Base-by-base conservation (phyloP, 768 basidiomycete genomes). In the Suillus alpinus region DNA sequence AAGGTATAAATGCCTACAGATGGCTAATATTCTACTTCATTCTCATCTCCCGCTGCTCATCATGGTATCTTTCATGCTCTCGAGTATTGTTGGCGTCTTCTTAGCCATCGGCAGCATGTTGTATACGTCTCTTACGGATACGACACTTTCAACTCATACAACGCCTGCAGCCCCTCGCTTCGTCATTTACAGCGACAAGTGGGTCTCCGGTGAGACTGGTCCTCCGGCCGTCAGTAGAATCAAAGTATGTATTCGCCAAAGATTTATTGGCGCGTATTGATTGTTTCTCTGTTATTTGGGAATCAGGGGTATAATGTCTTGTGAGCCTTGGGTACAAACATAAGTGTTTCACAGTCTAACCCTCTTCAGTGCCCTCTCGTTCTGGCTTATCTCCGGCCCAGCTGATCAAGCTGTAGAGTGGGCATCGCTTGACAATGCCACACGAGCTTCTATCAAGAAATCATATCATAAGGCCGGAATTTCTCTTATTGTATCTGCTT, bases 401-500 rank as follows among this genome's bases (percentile, higher is more conserved):
- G 84, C 76, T 68, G 86, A 88, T 67, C 84, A 86, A 75, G 86
- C 84, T 8, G 63, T 77, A 4, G 82, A 83, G 68, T 86, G 85
- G 85, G 79, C 79, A 5, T 66, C 68, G 46, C 71, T 86, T 39
- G 79, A 77, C 13, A 76, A 67, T 34, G 68, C 73, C 9, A 75
- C 85, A 56, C 80, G 87, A 43, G 65, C 80, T 43, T 68, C 76
- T 36, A 72, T 85, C 64, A 81, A 85, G 65, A 69, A 80, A 0
- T 76, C 83, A 57, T 89, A 87, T 66, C 73, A 77, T 46, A 78
- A 80, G 13, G 85, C 85, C 5, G 86, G 86, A 2, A 81, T 87
- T 68, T 83, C 80, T 59, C 70, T 87, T 23, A 81, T 87, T 61
- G 88, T 89, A 9, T 86, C 86, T n/a, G n/a, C n/a, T n/a, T n/a